Percentiles rank a stretch among this genome's conserved stretches.
These are phyloP conservation scores for Parastagonospora avenae DNA, from an alignment of 2,329 filamentous ascomycete genomes.

Conservation along the genomic window DNA sequence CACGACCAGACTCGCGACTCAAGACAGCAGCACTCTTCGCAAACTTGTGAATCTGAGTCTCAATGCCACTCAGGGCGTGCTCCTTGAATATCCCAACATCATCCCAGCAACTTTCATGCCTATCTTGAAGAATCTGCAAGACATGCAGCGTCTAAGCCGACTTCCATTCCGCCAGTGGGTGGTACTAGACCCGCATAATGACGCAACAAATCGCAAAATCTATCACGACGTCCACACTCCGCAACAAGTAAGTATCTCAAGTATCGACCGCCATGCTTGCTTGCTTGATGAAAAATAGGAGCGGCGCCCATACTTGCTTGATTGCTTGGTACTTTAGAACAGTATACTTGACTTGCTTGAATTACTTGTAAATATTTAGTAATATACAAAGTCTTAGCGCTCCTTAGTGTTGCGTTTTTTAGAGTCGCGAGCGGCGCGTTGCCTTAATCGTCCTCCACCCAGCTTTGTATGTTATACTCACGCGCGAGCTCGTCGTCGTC, in stretches of 20 bases:
- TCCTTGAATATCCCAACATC: conserved; percentile 36
- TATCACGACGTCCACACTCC: conserved; percentile 29
- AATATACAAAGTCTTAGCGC: no score
- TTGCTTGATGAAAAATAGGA: no score
- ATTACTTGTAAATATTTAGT: no score
- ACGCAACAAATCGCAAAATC: background rate
- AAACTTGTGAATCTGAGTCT: conserved; percentile 16
- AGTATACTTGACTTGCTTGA: no score
- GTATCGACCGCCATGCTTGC: no score
- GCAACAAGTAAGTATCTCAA: conserved; percentile 33
- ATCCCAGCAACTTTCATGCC: conserved; percentile 39
- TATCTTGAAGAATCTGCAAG: conserved; percentile 28
- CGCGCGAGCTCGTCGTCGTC: no score
- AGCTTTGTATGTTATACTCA: conserved; percentile 1
- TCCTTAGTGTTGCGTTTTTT: no score
- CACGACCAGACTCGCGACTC: conserved; percentile 14
- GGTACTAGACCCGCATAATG: conserved; percentile 18
- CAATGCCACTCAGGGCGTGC: conserved; percentile 12
- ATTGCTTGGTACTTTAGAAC: no score
- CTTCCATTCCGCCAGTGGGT: conserved; percentile 38
- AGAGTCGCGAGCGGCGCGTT: no score
- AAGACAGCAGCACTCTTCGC: conserved; percentile 17
- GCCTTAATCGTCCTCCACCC: background rate
- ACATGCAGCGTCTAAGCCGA: conserved; percentile 27
- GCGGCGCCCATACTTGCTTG: no score